Base-by-base conservation (phyloP, 163 green algal species). In the Chloroidium sp. region DNA sequence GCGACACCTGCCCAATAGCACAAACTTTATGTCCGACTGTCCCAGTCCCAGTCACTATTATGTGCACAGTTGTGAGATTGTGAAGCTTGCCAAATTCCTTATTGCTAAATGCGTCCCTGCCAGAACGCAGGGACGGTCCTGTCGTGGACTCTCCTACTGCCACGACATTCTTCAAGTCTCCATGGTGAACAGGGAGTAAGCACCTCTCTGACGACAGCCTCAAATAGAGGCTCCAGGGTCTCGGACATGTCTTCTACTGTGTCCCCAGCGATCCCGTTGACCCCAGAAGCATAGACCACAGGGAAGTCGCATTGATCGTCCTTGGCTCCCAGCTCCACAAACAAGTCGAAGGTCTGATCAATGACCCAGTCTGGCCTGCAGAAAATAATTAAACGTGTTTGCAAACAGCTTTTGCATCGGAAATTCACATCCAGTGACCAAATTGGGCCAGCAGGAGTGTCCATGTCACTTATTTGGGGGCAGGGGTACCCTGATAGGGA, bases 281-380 rank as follows among this genome's bases (percentile, higher is more conserved):
- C 88, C 12, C 95, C 95, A 8, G 82, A 88, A 14, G 89, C 89
- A 72, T 96, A 97, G 6, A 96, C 89, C 61, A 94, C 88, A 1
- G 91, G 92, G 89, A 97, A 97, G 81, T 97, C 95, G 86, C 91
- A 97, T 87, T 96, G 94, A 85, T 98, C 95, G 81, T 99, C 96
- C 1, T 64, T 89, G 2, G 96, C 96, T 3, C 93, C 93, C 59
- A 97, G 90, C 77, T 98, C 95, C 83, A 93, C 90, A 87, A 99
- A 98, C 12, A 99, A 91, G 80, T 99, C 97, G 85, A 98, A 99
- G 36, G 93, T 97, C 10, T 84, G 81, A 88, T 99, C 94, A 68
- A 98, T 92, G 14, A 98, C 97, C 83, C 86, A 97, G 79, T 97
- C 93, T 3, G 92, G 90, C 61, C 92, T 83, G 80, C 79, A 80